Percentiles rank a stretch among this genome's conserved stretches.
Evolutionary conservation across 345 rosid genomes (phyloP).

Genomic region (Dipteronia sinensis): DNA sequence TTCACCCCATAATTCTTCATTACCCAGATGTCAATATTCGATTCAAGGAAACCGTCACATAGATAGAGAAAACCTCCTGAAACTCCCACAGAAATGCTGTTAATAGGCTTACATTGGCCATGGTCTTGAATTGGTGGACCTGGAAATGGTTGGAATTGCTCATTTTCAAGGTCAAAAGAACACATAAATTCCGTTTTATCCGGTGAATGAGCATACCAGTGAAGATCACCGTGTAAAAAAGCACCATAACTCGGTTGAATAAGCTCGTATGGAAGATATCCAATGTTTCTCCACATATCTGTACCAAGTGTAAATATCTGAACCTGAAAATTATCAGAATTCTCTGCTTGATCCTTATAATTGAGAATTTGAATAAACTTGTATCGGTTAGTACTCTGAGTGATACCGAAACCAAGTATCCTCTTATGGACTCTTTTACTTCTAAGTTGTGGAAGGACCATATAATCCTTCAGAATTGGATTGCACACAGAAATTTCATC

Average conservation of each 20-base stretch:
- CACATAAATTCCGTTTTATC: not conserved
- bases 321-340: slow-evolving; percentile 19
- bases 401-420: slow-evolving; percentile 50
- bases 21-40: slow-evolving; percentile 20
- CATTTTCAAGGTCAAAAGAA: slow-evolving; percentile 28
- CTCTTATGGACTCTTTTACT: slow-evolving; percentile 19
- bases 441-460: slow-evolving; percentile 34
- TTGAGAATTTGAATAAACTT: slow-evolving; percentile 47
- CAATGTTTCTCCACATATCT: slow-evolving; percentile 34
- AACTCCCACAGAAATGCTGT: slow-evolving; percentile 24
- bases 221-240: slow-evolving; percentile 9
- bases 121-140: not conserved
- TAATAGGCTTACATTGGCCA: not conserved
- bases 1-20: slow-evolving; percentile 28
- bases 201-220: not conserved
- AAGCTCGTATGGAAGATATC: slow-evolving; percentile 17
- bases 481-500: slow-evolving; percentile 41
- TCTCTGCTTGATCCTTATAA: slow-evolving; percentile 20
- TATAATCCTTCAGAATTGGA: slow-evolving; percentile 44
- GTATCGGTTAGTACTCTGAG: slow-evolving; percentile 35
- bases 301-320: slow-evolving; percentile 41
- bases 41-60: slow-evolving; percentile 19
- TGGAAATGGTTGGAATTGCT: slow-evolving; percentile 12
- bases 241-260: slow-evolving; percentile 33
- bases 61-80: slow-evolving; percentile 28